Evolutionary conservation across 2,329 filamentous ascomycete species (phyloP).

Genomic region (Raffaelea albimanens): DNA sequence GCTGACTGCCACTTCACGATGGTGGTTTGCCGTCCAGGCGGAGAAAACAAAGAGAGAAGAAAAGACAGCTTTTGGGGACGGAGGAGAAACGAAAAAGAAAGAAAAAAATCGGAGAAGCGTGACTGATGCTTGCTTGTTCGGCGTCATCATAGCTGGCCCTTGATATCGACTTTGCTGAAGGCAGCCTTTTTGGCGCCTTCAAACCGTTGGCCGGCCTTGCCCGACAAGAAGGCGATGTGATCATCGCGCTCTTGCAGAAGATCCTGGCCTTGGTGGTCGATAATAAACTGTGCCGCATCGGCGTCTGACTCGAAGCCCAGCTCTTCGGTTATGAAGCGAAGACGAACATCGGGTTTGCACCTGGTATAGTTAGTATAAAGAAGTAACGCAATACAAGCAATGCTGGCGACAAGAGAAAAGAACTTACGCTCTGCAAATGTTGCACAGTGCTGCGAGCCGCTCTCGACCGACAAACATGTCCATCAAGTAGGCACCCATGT

Average conservation of each 20-base stretch:
- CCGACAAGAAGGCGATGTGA: conserved; percentile 62
- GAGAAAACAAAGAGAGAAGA: background rate
- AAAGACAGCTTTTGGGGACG: background rate
- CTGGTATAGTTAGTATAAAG: conserved; percentile 41
- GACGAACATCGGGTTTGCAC: conserved; percentile 82
- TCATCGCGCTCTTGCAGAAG: conserved; percentile 70
- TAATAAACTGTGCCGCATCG: conserved; percentile 84
- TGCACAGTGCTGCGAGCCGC: conserved; percentile 79
- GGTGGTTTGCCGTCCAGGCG: background rate
- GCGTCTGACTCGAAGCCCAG: conserved; percentile 90
- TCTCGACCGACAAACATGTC: conserved; percentile 97
- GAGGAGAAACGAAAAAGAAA: background rate
- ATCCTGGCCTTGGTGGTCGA: conserved; percentile 65
- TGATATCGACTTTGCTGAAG: conserved; percentile 87
- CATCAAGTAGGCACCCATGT: conserved; percentile 97
- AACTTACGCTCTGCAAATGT: conserved; percentile 87
- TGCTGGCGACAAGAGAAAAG: too few species aligned
- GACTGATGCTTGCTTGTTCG: background rate
- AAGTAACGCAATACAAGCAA: background rate
- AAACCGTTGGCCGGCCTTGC: conserved; percentile 64
- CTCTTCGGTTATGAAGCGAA: conserved; percentile 91
- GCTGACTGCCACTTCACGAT: too few species aligned
- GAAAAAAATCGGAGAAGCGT: background rate
- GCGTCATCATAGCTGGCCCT: conserved; percentile 73
- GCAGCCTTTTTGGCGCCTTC: conserved; percentile 64